These are phyloP conservation scores for Clitopilus hobsonii DNA, from an alignment of 768 basidiomycete genomes.

Conservation along the genomic window DNA sequence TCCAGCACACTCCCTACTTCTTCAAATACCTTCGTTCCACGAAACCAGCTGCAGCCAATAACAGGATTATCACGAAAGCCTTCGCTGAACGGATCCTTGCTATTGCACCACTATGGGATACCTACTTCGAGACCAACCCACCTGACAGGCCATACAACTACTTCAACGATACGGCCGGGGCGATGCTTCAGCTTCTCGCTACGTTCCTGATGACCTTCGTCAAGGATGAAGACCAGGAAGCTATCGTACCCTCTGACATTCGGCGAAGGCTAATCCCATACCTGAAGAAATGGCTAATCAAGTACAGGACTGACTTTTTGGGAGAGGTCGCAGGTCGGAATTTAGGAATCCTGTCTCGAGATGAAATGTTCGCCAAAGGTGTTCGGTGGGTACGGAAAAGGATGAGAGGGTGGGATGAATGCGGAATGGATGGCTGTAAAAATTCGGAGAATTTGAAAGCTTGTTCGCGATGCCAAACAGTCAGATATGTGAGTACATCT, in stretches of 20 bases:
- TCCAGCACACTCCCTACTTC: constrained; percentile 17
- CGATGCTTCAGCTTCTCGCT: background rate
- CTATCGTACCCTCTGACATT: background rate
- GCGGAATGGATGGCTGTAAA: background rate
- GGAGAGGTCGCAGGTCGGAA: background rate
- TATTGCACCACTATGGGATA: constrained; percentile 9
- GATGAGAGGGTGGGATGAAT: background rate
- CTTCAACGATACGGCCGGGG: background rate
- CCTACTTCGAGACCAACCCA: background rate
- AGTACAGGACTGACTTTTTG: background rate
- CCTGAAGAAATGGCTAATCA: background rate
- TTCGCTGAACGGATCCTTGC: constrained; percentile 11
- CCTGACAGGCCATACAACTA: background rate
- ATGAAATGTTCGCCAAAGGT: background rate
- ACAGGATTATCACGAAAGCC: constrained; percentile 10
- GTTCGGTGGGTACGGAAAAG: background rate
- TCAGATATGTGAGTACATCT: background rate
- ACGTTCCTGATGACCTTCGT: background rate
- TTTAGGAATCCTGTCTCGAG: background rate
- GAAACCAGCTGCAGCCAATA: constrained; percentile 9
- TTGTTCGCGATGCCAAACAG: background rate
- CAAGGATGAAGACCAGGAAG: background rate
- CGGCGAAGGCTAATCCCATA: background rate
- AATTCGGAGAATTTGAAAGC: background rate
- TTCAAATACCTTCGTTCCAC: constrained; percentile 14